phyloP scores from a whole-genome alignment of 441 rosid species.

The Iberis amara region DNA sequence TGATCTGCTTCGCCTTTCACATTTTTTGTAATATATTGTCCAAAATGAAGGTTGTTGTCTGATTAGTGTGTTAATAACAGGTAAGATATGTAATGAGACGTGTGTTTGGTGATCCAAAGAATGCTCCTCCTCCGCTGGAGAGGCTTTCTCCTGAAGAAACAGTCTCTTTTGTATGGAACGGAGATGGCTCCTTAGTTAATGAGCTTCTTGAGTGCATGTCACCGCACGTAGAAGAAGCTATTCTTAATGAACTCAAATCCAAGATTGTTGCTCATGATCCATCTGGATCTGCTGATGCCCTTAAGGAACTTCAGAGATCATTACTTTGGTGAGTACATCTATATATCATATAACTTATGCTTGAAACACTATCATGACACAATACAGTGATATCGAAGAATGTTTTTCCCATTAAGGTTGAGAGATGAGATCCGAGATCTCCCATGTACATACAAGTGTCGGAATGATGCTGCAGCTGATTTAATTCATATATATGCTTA shows the following conservation, averaged over 20 bases:
- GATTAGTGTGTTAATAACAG: constrained; percentile 37
- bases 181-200: constrained; percentile 82
- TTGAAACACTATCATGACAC: constrained; percentile 14
- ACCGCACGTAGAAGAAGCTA: constrained; percentile 58
- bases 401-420: constrained; percentile 56
- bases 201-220: constrained; percentile 84
- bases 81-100: constrained; percentile 97
- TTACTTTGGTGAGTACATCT: constrained; percentile 68
- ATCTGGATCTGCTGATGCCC: constrained; percentile 53
- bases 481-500: constrained; percentile 87
- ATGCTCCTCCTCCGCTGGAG: constrained; percentile 94
- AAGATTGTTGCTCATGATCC: constrained; percentile 73
- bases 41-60: constrained; percentile 18
- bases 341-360: constrained; percentile 13
- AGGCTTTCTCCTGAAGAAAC: constrained; percentile 75
- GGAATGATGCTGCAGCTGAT: constrained; percentile 99
- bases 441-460: constrained; percentile 86
- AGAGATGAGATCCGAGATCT: constrained; percentile 86
- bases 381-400: constrained; percentile 11
- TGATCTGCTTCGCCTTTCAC: constrained; percentile 11
- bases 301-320: constrained; percentile 71
- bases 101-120: constrained; percentile 84
- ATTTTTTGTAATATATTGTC: not conserved
- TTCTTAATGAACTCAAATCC: constrained; percentile 63
- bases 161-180: constrained; percentile 76